A percentile compares a stretch with the other conserved stretches of the same genome.
These are phyloP conservation scores for Sporothrix humicola DNA, from an alignment of 2,329 filamentous ascomycete species.

Conservation along the genomic window DNA sequence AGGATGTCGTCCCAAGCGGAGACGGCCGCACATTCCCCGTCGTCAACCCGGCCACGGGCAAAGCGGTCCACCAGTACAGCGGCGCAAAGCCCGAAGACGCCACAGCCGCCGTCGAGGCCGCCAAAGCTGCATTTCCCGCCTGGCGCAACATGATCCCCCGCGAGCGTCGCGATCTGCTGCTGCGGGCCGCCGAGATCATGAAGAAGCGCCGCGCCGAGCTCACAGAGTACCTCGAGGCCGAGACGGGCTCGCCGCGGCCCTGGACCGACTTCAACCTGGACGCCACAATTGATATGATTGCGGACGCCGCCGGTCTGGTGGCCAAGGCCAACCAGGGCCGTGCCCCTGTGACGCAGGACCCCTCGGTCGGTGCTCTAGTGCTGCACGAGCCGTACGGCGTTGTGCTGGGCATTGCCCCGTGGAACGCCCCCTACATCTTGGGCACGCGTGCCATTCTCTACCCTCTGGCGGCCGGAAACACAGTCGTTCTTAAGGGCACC, in stretches of 20 bases:
- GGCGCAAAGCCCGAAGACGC: constrained; percentile 42
- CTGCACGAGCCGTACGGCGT: constrained; percentile 80
- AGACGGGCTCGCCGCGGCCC: constrained; percentile 50
- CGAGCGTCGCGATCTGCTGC: constrained; percentile 70
- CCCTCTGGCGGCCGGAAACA: constrained; percentile 78
- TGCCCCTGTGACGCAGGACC: constrained; percentile 25
- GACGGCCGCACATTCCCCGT: constrained; percentile 40
- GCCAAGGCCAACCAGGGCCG: constrained; percentile 35
- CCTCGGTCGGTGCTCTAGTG: constrained; percentile 60
- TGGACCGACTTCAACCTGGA: constrained; percentile 54
- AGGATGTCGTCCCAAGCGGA: constrained; percentile 16
- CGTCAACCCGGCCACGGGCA: constrained; percentile 42
- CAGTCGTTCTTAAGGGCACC: constrained; percentile 72
- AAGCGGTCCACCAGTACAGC: constrained; percentile 42
- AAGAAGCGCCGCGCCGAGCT: constrained; percentile 65
- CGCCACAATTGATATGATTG: constrained; percentile 47
- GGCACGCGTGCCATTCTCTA: constrained; percentile 61
- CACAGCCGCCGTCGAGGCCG: constrained; percentile 49
- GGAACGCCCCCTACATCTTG: constrained; percentile 68
- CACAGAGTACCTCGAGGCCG: constrained; percentile 60
- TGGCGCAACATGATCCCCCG: constrained; percentile 70
- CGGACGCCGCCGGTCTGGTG: constrained; percentile 49
- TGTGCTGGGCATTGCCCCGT: constrained; percentile 80
- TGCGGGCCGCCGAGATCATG: constrained; percentile 71
- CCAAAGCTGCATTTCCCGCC: constrained; percentile 68